Evolutionary conservation across 306 rosid species (phyloP).

Genomic region (Vigna trinervia): DNA sequence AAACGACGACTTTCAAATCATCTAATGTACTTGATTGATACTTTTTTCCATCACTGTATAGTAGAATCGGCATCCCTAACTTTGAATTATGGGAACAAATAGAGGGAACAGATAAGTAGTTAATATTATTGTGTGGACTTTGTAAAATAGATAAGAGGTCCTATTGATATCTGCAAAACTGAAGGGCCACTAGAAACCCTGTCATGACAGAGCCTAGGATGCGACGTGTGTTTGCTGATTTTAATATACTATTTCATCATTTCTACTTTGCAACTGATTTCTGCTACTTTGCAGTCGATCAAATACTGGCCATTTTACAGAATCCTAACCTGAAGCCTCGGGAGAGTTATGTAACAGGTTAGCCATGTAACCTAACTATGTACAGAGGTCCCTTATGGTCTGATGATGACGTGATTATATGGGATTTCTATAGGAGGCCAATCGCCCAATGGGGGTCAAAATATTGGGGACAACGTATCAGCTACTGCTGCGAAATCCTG

Average conservation of each 20-base stretch:
- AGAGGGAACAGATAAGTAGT: slow-evolving; percentile 12
- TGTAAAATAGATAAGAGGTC: slow-evolving; percentile 13
- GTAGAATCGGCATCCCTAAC: not conserved
- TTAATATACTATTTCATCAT: slow-evolving; percentile 30
- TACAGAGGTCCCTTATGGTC: slow-evolving; percentile 41
- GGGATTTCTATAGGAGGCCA: slow-evolving; percentile 49
- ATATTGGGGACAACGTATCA: slow-evolving; percentile 31
- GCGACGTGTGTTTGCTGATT: slow-evolving; percentile 31
- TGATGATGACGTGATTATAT: slow-evolving; percentile 34
- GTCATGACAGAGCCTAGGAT: slow-evolving; percentile 26
- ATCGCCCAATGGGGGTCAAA: slow-evolving; percentile 42
- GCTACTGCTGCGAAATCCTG: slow-evolving; percentile 33
- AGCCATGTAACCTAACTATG: slow-evolving; percentile 31
- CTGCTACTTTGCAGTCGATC: slow-evolving; percentile 63
- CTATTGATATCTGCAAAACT: slow-evolving; percentile 31
- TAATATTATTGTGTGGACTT: not conserved
- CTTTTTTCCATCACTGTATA: slow-evolving; percentile 1
- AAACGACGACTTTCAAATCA: not conserved
- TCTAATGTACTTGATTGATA: slow-evolving; percentile 12
- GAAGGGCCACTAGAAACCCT: slow-evolving; percentile 8
- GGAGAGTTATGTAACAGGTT: slow-evolving; percentile 46
- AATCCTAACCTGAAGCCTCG: slow-evolving; percentile 49
- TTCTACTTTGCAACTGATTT: slow-evolving; percentile 32
- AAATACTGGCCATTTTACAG: slow-evolving; percentile 78
- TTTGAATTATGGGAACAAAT: slow-evolving; percentile 15